Evolutionary conservation across 495 filamentous ascomycete species (phyloP).

Genomic region (Rusavskia elegans): DNA sequence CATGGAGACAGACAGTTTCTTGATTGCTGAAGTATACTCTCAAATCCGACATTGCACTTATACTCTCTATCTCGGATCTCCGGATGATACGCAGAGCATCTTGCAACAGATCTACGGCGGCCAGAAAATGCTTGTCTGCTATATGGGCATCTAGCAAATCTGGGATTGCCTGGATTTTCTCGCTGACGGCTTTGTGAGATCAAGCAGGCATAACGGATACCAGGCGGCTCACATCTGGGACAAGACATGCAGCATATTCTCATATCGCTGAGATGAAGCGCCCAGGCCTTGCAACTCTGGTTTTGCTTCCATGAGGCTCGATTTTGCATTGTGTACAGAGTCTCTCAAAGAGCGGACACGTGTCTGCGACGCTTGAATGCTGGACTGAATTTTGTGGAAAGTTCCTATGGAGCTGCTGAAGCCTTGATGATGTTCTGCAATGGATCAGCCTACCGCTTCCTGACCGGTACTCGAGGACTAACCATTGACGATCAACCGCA

Average conservation of each 20-base stretch:
- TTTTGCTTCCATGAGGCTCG: slow-evolving; percentile 67
- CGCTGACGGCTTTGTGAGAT: slow-evolving; percentile 19
- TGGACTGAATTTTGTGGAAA: slow-evolving; percentile 93
- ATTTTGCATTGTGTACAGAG: slow-evolving; percentile 67
- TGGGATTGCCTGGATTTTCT: slow-evolving; percentile 78
- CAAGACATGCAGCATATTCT: slow-evolving; percentile 74
- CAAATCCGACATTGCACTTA: slow-evolving; percentile 76
- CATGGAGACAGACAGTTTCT: slow-evolving; percentile 38
- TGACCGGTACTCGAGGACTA: neutral
- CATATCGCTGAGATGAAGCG: slow-evolving; percentile 74
- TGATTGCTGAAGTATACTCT: slow-evolving; percentile 83
- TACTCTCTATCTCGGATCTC: slow-evolving; percentile 77
- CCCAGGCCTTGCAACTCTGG: slow-evolving; percentile 83
- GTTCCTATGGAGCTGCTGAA: slow-evolving; percentile 99
- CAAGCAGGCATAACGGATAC: neutral
- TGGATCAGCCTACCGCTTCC: neutral
- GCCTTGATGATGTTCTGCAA: slow-evolving; percentile 81
- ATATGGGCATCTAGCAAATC: slow-evolving; percentile 86
- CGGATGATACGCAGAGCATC: slow-evolving; percentile 69
- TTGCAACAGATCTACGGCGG: slow-evolving; percentile 81
- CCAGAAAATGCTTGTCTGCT: slow-evolving; percentile 89
- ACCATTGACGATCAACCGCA: slow-evolving; percentile 89
- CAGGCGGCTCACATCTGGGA: slow-evolving; percentile 40
- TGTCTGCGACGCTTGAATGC: slow-evolving; percentile 75
- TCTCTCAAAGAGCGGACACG: slow-evolving; percentile 71